These are phyloP conservation scores for Botrytis cinerea DNA, from an alignment of 2,329 filamentous ascomycete species.

Conservation along the genomic window DNA sequence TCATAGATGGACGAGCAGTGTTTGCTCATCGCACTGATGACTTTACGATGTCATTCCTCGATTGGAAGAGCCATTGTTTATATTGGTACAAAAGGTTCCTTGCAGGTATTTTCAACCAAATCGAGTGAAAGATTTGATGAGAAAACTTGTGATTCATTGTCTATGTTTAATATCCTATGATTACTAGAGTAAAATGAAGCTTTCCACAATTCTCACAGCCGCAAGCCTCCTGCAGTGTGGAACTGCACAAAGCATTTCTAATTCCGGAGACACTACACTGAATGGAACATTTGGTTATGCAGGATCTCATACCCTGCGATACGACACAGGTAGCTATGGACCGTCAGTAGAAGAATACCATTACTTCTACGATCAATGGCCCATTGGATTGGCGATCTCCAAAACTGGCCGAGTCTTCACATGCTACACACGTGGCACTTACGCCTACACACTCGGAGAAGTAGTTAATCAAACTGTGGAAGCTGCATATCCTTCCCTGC, in stretches of 20 bases:
- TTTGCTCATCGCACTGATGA: neutral
- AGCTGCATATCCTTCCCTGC: slow-evolving; percentile 47
- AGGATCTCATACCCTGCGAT: slow-evolving; percentile 40
- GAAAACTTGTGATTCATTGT: neutral
- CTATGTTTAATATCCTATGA: neutral
- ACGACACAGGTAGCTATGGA: slow-evolving; percentile 43
- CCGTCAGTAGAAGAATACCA: slow-evolving; percentile 51
- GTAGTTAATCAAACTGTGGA: slow-evolving; percentile 49
- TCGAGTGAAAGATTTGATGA: neutral
- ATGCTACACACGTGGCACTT: slow-evolving; percentile 49
- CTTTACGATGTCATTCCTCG: neutral
- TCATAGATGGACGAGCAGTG: no score
- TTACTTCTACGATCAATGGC: slow-evolving; percentile 52
- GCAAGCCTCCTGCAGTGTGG: neutral
- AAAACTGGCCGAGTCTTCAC: slow-evolving; percentile 48
- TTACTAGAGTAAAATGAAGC: neutral
- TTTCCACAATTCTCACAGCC: neutral
- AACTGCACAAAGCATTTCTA: slow-evolving; percentile 22
- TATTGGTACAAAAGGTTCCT: no score
- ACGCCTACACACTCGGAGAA: slow-evolving; percentile 46
- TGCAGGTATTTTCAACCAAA: no score
- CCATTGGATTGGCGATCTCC: slow-evolving; percentile 49
- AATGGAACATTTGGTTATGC: slow-evolving; percentile 26
- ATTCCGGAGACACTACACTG: slow-evolving; percentile 14
- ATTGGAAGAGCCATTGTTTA: neutral